These are phyloP conservation scores for Trichoderma erinaceum DNA, from an alignment of 495 filamentous ascomycete species.

Conservation along the genomic window DNA sequence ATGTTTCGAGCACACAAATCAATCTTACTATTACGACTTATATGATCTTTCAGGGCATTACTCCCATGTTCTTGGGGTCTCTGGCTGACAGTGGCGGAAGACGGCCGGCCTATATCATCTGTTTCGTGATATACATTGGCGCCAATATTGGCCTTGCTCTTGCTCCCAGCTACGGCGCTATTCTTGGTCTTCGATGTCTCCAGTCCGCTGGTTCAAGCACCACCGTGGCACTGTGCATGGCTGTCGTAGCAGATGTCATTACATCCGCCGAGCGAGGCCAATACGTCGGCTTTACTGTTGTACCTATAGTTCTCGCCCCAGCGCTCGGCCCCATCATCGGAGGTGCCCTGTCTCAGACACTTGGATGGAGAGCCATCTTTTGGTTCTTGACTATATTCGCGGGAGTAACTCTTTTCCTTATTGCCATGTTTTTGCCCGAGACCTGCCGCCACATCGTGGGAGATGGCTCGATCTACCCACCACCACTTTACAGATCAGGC, in stretches of 20 bases:
- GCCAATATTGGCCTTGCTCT: conserved; percentile 53
- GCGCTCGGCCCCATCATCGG: conserved; percentile 54
- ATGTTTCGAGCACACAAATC: conserved; percentile 47
- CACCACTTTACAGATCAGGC: conserved; percentile 34
- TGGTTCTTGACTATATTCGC: conserved; percentile 57
- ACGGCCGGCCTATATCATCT: conserved; percentile 48
- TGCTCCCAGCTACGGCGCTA: conserved; percentile 40
- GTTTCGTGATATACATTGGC: conserved; percentile 49
- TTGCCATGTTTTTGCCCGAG: conserved; percentile 50
- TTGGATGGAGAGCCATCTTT: conserved; percentile 64
- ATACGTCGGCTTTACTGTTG: conserved; percentile 35
- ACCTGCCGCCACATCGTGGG: conserved; percentile 60
- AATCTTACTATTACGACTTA: conserved; percentile 61
- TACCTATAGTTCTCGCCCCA: conserved; percentile 39
- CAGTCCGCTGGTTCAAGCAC: conserved; percentile 51
- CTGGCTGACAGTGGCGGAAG: conserved; percentile 51
- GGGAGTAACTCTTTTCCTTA: conserved; percentile 34
- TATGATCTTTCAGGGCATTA: conserved; percentile 53
- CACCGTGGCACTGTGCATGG: conserved; percentile 48
- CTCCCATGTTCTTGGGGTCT: conserved; percentile 51
- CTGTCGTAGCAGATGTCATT: conserved; percentile 49
- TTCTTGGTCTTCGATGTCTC: conserved; percentile 49
- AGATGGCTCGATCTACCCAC: conserved; percentile 51
- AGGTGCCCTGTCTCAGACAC: conserved; percentile 50
- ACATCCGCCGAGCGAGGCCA: conserved; percentile 47